phyloP scores from a whole-genome alignment of 2,329 filamentous ascomycete species.

The Fusarium avenaceum region DNA sequence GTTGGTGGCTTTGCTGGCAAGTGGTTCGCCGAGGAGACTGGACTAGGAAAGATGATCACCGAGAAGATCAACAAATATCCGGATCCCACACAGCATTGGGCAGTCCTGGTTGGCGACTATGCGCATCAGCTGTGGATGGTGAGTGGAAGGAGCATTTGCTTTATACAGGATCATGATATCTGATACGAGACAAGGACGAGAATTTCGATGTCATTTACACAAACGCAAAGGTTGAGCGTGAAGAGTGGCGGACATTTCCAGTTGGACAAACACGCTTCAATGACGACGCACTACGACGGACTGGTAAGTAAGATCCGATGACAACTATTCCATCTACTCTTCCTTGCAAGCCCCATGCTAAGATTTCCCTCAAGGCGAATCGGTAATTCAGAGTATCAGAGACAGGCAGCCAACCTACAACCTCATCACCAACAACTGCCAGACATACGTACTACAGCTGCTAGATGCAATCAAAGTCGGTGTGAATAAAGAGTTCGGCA shows the following conservation, averaged over 20 bases:
- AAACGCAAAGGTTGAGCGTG: constrained; percentile 61
- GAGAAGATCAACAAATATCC: constrained; percentile 67
- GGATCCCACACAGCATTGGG: constrained; percentile 73
- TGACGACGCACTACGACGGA: constrained; percentile 65
- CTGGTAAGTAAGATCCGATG: constrained; percentile 55
- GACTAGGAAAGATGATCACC: constrained; percentile 68
- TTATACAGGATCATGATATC: neutral
- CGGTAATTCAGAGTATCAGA: constrained; percentile 66
- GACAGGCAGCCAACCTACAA: constrained; percentile 65
- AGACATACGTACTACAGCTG: constrained; percentile 67
- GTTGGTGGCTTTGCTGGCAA: constrained; percentile 68
- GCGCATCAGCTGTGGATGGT: constrained; percentile 73
- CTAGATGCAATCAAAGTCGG: constrained; percentile 68
- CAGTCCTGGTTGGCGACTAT: constrained; percentile 68
- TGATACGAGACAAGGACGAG: constrained; percentile 59
- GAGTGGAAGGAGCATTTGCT: constrained; percentile 19
- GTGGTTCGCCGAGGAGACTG: constrained; percentile 70
- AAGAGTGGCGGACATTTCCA: constrained; percentile 65
- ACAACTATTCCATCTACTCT: fast-evolving
- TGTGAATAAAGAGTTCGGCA: constrained; percentile 65
- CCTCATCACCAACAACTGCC: constrained; percentile 72
- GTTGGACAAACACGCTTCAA: constrained; percentile 68
- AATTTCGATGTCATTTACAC: constrained; percentile 69
- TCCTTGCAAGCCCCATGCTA: neutral
- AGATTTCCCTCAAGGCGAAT: constrained; percentile 56